Conservation (phyloP, 768 basidiomycete species). For the Dioszegia crocea region DNA sequence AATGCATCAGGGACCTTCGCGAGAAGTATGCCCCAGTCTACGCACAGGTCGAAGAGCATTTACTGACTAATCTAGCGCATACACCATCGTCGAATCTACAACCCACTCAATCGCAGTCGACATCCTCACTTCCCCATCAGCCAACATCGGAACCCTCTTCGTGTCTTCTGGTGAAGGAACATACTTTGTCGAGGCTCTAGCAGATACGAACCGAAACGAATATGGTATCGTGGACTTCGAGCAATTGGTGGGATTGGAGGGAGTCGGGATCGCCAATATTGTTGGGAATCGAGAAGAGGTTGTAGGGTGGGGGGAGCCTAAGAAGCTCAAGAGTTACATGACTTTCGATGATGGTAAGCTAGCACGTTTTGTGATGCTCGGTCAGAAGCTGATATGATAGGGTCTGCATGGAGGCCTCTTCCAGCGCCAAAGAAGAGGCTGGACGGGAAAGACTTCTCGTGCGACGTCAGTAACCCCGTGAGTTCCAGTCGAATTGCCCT, state of each 20-base stretch:
- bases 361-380: constrained; percentile 5
- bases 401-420: constrained; percentile 73
- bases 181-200: constrained; percentile 83
- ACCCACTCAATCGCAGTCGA: constrained; percentile 92
- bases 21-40: constrained; percentile 30
- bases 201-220: constrained; percentile 86
- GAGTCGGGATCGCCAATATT: constrained; percentile 84
- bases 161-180: constrained; percentile 95
- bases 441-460: constrained; percentile 62
- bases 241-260: constrained; percentile 55
- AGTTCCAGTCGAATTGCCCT: neutral
- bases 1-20: constrained; percentile 22
- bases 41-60: too few species aligned
- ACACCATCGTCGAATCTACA: constrained; percentile 92
- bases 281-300: constrained; percentile 81
- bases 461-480: constrained; percentile 57
- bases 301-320: constrained; percentile 63
- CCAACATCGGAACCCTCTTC: constrained; percentile 80
- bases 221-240: constrained; percentile 92
- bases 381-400: constrained; percentile 36
- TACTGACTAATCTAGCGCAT: constrained; percentile 55
- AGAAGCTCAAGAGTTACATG: constrained; percentile 70
- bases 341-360: constrained; percentile 78
- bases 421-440: constrained; percentile 60
- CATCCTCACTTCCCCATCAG: constrained; percentile 64